A percentile compares a stretch with the other conserved stretches of the same genome.
phyloP scores from a whole-genome alignment of 306 rosid genomes.

The Prunus mira region DNA sequence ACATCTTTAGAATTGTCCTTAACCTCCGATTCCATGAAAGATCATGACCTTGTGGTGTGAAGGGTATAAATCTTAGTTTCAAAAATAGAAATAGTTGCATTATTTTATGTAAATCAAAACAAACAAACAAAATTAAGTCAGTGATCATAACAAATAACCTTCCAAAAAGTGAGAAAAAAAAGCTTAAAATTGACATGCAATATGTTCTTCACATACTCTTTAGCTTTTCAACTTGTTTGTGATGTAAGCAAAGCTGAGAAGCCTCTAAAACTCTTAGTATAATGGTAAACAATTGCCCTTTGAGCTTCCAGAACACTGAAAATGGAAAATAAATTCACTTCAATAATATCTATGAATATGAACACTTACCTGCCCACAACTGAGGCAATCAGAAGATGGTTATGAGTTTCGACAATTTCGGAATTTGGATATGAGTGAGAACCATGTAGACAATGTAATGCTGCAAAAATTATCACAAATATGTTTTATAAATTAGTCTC shows the following conservation, averaged over 20 bases:
- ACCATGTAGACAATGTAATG: conserved; percentile 10
- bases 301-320: neutral
- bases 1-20: neutral
- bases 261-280: conserved; percentile 5
- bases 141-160: too few species aligned
- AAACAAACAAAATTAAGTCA: neutral
- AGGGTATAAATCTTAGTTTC: neutral
- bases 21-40: neutral
- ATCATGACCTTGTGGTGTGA: conserved; percentile 9
- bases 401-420: neutral
- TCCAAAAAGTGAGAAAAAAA: too few species aligned
- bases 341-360: too few species aligned
- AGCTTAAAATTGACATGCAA: neutral
- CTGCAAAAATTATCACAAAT: neutral
- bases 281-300: conserved; percentile 1
- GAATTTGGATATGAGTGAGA: too few species aligned
- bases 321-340: neutral
- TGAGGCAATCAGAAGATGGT: conserved; percentile 8
- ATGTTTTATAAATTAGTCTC: too few species aligned
- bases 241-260: conserved; percentile 18
- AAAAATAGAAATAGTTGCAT: conserved; percentile 1
- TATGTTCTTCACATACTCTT: neutral
- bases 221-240: neutral
- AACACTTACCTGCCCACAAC: conserved; percentile 2
- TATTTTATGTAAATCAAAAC: neutral